Evolutionary conservation across 345 rosid species (phyloP), one percentile per base, ranked within the genome.

Genomic region (Cochlearia excelsa): DNA sequence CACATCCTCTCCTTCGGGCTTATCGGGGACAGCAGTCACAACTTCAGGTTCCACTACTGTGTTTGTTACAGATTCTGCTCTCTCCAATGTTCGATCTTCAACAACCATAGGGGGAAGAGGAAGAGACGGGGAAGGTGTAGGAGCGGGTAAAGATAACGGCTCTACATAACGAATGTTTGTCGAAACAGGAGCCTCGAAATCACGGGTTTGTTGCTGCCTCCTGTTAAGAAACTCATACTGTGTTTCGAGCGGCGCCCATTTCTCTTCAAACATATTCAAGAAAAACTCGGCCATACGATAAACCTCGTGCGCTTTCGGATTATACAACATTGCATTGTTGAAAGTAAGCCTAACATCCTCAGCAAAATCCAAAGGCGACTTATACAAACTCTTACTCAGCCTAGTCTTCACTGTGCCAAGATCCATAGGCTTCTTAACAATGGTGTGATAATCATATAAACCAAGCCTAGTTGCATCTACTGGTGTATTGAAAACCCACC

Each of bases 351-450:
- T 84, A 63, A 92, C 88, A 55, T 92, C 98, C 54, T 86, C 84
- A 1, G 88, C 90, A 74, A 92, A 88, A 55, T 81, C 88, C 76
- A 53, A 66, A 0, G 96, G 81, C 0, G 90, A 81, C 73, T 84
- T 77, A 53, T 88, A 92, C 82, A 55, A 71, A 44, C 75, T 81
- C 65, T 81, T 81, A 54, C 69, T 75, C 83, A 86, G 68, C 78
- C 77, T 82, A 67, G 54, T 72, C 76, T 81, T 83, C 65, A 92
- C 90, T 0, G 96, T 83, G 7, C 96, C 96, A 69, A 92, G 79
- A 84, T 92, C 98, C 98, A 92, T 92, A 0, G 96, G 98, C 54
- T 78, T 83, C 77, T 82, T 82, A 54, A 92, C 66, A 44, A 88
- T 86, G 3, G 62, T 75, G 46, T 75, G 75, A 63, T 92, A 92